phyloP scores from a whole-genome alignment of 495 filamentous ascomycete species.

The Xylaria palmicola region DNA sequence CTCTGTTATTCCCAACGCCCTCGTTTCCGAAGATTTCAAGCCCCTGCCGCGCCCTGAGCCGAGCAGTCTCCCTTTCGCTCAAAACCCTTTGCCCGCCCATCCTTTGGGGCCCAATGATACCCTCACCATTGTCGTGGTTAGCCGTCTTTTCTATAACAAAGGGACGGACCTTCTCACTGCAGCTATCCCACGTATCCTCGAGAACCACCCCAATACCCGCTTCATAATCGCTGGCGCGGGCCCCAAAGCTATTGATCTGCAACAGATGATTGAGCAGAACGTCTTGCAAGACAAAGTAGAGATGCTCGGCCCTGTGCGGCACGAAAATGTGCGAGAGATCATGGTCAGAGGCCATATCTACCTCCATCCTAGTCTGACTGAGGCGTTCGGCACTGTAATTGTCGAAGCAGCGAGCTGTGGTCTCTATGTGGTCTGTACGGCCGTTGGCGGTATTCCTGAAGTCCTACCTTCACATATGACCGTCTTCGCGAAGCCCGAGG shows the following conservation, averaged over 20 bases:
- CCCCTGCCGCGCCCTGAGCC: conserved; percentile 52
- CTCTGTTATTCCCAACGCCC: conserved; percentile 94
- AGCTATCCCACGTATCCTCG: conserved; percentile 87
- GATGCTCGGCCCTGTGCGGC: conserved; percentile 85
- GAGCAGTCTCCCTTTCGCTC: conserved; percentile 31
- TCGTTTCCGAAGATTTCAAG: conserved; percentile 93
- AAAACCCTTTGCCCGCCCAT: conserved; percentile 39
- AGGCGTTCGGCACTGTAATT: conserved; percentile 96
- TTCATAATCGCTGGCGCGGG: conserved; percentile 97
- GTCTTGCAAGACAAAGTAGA: conserved; percentile 94
- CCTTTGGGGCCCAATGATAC: conserved; percentile 74
- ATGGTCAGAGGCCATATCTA: conserved; percentile 98
- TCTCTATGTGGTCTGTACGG: conserved; percentile 92
- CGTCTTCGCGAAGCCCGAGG: conserved; percentile 86
- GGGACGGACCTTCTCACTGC: conserved; percentile 94
- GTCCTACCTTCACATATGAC: conserved; percentile 94
- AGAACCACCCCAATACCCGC: conserved; percentile 84
- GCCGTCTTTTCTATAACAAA: conserved; percentile 98
- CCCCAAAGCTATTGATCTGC: conserved; percentile 93
- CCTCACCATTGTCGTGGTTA: conserved; percentile 96
- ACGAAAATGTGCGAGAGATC: conserved; percentile 97
- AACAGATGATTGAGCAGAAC: conserved; percentile 95
- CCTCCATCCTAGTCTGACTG: conserved; percentile 89
- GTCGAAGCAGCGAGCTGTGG: conserved; percentile 96
- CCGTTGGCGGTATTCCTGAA: conserved; percentile 94